These are phyloP conservation scores for Corynascus novoguineensis DNA, from an alignment of 495 filamentous ascomycete genomes.

Conservation along the genomic window DNA sequence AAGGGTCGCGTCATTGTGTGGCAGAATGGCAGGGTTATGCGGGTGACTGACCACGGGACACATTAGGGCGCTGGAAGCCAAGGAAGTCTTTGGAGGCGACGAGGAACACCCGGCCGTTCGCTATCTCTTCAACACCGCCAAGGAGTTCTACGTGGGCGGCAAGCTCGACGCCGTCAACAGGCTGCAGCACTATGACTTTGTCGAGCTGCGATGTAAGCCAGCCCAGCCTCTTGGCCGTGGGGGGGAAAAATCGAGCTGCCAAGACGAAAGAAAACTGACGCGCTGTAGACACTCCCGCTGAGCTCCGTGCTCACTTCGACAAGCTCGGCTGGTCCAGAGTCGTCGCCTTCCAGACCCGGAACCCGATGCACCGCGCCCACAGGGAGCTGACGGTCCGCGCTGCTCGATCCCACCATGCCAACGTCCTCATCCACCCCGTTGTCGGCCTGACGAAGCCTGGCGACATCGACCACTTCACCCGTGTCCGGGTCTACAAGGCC, in stretches of 20 bases:
- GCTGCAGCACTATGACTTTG: slow-evolving; percentile 97
- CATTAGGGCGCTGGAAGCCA: slow-evolving; percentile 72
- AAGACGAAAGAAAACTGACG: slow-evolving; percentile 8
- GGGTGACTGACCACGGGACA: slow-evolving; percentile 9
- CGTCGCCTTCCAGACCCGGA: slow-evolving; percentile 97
- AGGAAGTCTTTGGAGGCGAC: slow-evolving; percentile 92
- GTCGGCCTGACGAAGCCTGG: slow-evolving; percentile 97
- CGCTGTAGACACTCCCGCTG: slow-evolving; percentile 80
- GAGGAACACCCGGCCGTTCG: slow-evolving; percentile 87
- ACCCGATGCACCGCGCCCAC: slow-evolving; percentile 98
- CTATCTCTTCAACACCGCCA: slow-evolving; percentile 71
- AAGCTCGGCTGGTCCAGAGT: slow-evolving; percentile 97
- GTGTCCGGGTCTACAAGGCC: slow-evolving; percentile 96
- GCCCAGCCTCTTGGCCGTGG: background rate
- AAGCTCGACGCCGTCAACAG: slow-evolving; percentile 91
- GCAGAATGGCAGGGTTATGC: slow-evolving; percentile 14
- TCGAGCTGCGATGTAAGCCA: slow-evolving; percentile 75
- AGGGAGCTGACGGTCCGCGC: slow-evolving; percentile 95
- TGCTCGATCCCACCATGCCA: slow-evolving; percentile 88
- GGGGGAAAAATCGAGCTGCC: background rate
- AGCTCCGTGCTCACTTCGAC: slow-evolving; percentile 93
- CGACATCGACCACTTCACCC: slow-evolving; percentile 99
- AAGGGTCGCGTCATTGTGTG: slow-evolving; percentile 29
- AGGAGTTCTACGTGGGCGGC: slow-evolving; percentile 91
- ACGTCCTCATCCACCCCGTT: slow-evolving; percentile 98